These are phyloP conservation scores for Cryptococcus sp. DNA, from an alignment of 1,284 basidiomycete species.

Conservation along the genomic window DNA sequence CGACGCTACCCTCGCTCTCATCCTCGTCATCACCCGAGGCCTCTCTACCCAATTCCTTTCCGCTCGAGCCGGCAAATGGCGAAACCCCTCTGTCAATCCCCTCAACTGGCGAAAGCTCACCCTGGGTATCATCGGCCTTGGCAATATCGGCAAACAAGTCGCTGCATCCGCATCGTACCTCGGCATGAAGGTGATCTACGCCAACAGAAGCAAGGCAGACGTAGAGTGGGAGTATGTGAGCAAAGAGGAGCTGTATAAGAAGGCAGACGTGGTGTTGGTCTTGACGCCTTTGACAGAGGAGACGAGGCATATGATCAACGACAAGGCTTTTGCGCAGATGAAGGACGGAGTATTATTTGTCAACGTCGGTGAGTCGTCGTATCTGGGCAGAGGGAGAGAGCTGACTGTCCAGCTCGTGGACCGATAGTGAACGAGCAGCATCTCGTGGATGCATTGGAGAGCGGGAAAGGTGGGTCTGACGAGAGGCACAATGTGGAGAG, in stretches of 20 bases:
- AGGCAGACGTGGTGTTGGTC: constrained; percentile 22
- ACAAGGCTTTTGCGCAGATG: constrained; percentile 15
- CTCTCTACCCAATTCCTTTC: constrained; percentile 16
- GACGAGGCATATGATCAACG: constrained; percentile 15
- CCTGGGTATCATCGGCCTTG: constrained; percentile 13
- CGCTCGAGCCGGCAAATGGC: constrained; percentile 17
- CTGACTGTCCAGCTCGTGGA: constrained; percentile 14
- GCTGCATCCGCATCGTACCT: constrained; percentile 7
- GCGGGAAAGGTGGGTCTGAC: constrained; percentile 19
- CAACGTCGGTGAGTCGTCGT: constrained; percentile 21
- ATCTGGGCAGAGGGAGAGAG: too few relatives aligned
- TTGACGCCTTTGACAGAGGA: constrained; percentile 21
- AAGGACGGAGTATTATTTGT: constrained; percentile 24
- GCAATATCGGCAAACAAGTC: constrained; percentile 12
- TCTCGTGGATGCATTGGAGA: constrained; percentile 24
- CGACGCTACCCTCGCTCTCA: constrained; percentile 27
- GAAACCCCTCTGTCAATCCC: constrained; percentile 11
- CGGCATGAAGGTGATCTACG: constrained; percentile 4
- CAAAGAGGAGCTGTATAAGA: constrained; percentile 14
- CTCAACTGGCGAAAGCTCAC: constrained; percentile 15
- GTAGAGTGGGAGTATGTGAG: constrained; percentile 6
- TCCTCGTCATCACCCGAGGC: constrained; percentile 23
- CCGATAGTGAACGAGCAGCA: constrained; percentile 18
- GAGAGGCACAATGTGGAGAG: too few relatives aligned
- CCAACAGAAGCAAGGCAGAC: neutral